Evolutionary conservation across 352 stramenopile genomes (phyloP).

Genomic region (Pythium sukuiense): DNA sequence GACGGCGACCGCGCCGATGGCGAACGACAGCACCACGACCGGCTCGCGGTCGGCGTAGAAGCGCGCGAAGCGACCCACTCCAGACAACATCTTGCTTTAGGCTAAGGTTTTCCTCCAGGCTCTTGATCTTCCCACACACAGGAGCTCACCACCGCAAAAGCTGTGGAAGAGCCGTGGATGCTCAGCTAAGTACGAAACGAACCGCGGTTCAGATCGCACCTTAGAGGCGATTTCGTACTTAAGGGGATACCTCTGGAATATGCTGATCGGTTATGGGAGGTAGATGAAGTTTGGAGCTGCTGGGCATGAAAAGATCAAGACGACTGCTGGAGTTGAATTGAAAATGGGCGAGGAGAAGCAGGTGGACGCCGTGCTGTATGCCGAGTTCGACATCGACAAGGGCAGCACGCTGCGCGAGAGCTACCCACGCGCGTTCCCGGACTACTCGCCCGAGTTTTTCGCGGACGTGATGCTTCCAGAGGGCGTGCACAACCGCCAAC

Average conservation of each 20-base stretch:
- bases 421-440: slow-evolving; percentile 53
- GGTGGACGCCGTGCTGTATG: slow-evolving; percentile 76
- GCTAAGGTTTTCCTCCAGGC: not conserved
- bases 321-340: not conserved
- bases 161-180: not conserved
- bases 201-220: slow-evolving; percentile 5
- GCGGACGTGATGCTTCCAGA: slow-evolving; percentile 88
- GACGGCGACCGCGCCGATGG: slow-evolving; percentile 71
- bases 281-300: slow-evolving; percentile 13
- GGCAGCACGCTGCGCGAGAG: slow-evolving; percentile 80
- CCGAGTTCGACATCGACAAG: slow-evolving; percentile 88
- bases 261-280: slow-evolving; percentile 22
- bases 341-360: slow-evolving; percentile 30
- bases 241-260: not conserved
- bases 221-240: slow-evolving; percentile 9
- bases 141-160: slow-evolving; percentile 15
- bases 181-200: slow-evolving; percentile 5
- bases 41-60: slow-evolving; percentile 86
- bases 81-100: slow-evolving; percentile 20
- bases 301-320: slow-evolving; percentile 2
- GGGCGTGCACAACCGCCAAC: slow-evolving; percentile 84
- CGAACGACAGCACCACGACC: slow-evolving; percentile 82
- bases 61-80: slow-evolving; percentile 74
- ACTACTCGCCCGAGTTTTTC: slow-evolving; percentile 90
- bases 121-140: not conserved